phyloP scores from a whole-genome alignment of 305 asterid genomes.

The Fraxinus sp. region DNA sequence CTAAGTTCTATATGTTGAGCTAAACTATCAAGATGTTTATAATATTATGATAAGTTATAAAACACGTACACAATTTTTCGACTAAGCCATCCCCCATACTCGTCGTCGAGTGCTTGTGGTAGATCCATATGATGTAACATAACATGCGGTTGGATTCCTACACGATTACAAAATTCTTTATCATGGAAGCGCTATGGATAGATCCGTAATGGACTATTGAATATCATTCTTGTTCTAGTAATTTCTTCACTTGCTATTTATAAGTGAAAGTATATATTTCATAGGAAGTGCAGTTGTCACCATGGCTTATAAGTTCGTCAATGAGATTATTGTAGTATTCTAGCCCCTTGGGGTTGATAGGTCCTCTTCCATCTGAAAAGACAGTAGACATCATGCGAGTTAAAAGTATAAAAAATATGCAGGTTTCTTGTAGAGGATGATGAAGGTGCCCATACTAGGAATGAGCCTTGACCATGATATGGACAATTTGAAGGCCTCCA shows the following conservation, averaged over 20 bases:
- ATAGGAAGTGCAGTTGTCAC: slow-evolving; percentile 27
- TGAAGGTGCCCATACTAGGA: slow-evolving; percentile 38
- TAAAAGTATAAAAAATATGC: neutral
- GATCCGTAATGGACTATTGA: neutral
- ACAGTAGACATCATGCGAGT: slow-evolving; percentile 9
- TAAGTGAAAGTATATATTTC: neutral
- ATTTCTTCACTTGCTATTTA: neutral
- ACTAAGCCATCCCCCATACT: slow-evolving; percentile 55
- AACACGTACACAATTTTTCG: slow-evolving; percentile 44
- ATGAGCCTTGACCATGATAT: slow-evolving; percentile 44
- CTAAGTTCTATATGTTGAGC: neutral
- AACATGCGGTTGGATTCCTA: slow-evolving; percentile 61
- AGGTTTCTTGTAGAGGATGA: neutral
- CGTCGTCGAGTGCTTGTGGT: slow-evolving; percentile 62
- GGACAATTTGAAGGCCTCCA: slow-evolving; percentile 41
- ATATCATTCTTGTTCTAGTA: neutral
- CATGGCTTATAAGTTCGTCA: slow-evolving; percentile 46
- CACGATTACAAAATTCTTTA: neutral
- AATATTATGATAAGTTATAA: neutral
- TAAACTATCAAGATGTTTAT: neutral
- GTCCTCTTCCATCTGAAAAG: slow-evolving; percentile 57
- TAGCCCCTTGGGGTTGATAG: slow-evolving; percentile 47
- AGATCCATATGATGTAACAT: slow-evolving; percentile 49
- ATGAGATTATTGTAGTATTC: slow-evolving; percentile 56
- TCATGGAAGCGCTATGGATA: neutral